Evolutionary conservation across 2,329 filamentous ascomycete genomes (phyloP), one percentile per base, ranked within the genome.

Genomic region (Fusarium tuaranense): DNA sequence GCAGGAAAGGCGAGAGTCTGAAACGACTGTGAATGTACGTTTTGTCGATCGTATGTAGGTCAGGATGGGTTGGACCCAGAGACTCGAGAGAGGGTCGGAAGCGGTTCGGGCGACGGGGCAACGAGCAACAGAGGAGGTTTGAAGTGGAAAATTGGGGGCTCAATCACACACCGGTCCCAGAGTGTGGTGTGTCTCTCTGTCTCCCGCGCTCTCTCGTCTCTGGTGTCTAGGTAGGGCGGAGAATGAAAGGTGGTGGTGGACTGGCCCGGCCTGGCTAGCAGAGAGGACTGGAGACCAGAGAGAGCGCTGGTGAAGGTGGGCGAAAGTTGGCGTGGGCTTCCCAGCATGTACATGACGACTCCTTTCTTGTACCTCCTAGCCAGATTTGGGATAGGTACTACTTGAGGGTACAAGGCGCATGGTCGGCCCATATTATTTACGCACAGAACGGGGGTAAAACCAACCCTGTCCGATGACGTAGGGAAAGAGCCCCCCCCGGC

Each of bases 381-480:
- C 20, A 10, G 5, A 6, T 25, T 32, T 39, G 22, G 46, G 46
- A 14, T 34, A 13, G 44, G n/a, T 65, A 71, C 73, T 57, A 55
- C 48, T 32, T 55, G 27, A 20, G 12, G 27, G 18, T 65, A 16
- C 36, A n/a, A 30, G 25, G 41, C 68, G 73, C 70, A 48, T 65
- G 58, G 20, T 60, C 63, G 72, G 39, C 46, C 67, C 63, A 72
- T 61, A 72, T 68, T 74, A 51, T 57, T 72, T 61, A 48, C 69
- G 62, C 65, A 63, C 72, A 67, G 59, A 68, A 72, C 58, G 66
- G 65, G 60, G 69, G 39, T 65, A 68, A 67, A 63, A 44, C 34
- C 51, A 70, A 67, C 72, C 73, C 70, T 73, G 76, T 70, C 75
- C 68, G 65, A 78, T 78, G 77, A 78, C 77, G 77, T 78, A 78